A percentile compares a stretch with the other conserved stretches of the same genome.
Conservation (phyloP, 2,329 filamentous ascomycete genomes). For the Botrytis byssoidea region DNA sequence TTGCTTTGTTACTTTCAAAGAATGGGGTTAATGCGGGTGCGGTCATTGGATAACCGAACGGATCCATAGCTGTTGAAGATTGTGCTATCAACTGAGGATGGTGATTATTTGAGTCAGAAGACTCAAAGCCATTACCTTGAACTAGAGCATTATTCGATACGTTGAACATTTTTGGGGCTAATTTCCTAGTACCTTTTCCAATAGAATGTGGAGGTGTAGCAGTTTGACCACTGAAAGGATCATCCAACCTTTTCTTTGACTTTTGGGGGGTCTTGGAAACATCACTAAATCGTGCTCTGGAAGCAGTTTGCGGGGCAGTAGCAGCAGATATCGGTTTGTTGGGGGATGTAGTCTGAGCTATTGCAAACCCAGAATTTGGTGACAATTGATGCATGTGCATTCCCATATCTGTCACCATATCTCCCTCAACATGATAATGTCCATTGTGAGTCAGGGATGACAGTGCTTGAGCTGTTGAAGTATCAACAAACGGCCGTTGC, state of each 20-base stretch:
- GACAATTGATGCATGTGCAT: conserved; percentile 64
- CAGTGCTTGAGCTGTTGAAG: conserved; percentile 29
- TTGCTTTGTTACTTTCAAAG: conserved; percentile 46
- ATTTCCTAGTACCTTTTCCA: conserved; percentile 53
- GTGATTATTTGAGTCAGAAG: conserved; percentile 26
- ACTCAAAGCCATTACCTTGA: conserved; percentile 34
- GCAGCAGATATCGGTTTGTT: conserved; percentile 58
- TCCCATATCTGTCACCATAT: conserved; percentile 51
- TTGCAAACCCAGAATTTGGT: conserved; percentile 50
- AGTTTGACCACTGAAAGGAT: conserved; percentile 46
- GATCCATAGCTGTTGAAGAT: conserved; percentile 52
- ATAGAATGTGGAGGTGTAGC: conserved; percentile 60
- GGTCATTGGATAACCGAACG: conserved; percentile 62
- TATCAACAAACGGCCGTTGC: conserved; percentile 34
- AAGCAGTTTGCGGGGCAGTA: conserved; percentile 43
- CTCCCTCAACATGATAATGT: conserved; percentile 49
- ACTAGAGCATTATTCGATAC: conserved; percentile 37
- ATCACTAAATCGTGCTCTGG: conserved; percentile 34
- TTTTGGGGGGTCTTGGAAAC: conserved; percentile 43
- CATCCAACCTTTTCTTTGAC: conserved; percentile 40
- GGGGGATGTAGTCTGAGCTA: conserved; percentile 55
- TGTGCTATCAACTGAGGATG: conserved; percentile 51
- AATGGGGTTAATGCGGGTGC: conserved; percentile 51
- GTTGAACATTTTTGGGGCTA: conserved; percentile 45
- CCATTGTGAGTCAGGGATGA: conserved; percentile 44